Evolutionary conservation across 768 basidiomycete genomes (phyloP), one percentile per base, ranked within the genome.

Genomic region (Phylloporus rhodoxanthus): DNA sequence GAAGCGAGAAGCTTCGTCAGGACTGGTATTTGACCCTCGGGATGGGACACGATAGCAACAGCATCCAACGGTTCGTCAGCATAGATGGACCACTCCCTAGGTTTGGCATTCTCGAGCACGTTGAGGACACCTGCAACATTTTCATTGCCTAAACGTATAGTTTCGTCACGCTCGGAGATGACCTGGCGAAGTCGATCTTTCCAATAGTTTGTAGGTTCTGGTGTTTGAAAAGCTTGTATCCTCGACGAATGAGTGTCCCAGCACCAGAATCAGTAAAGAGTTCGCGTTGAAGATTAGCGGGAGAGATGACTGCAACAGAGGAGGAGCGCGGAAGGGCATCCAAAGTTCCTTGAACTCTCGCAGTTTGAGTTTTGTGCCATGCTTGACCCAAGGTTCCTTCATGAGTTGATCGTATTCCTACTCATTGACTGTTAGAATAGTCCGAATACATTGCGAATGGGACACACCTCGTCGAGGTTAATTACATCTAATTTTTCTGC

Each of bases 361-460:
- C 50, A 99, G 79, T 73, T 98, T 98, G 68, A 99, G 88, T 70
- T 99, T 99, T 56, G 95, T 98, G 53, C 95, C 96, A 66, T 84
- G 97, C 67, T 96, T 96, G 69, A 99, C 95, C 96, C 96, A 99
- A 6, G 93, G 80, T 70, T 98, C 88, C 63, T 93, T 94, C 93
- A 98, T 90, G 51, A 99, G 84, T 20, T 80, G 79, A 57, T 95
- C 90, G 70, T 95, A 98, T 73, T 99, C 96, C 87, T 92, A 61
- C 21, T 19, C 46, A 19, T 32, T 29, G 43, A 8, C 1, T 23
- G 13, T 39, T 53, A 34, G 45, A 41, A 30, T 29, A 29, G 10
- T 51, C 15, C 26, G 9, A 32, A 38, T 29, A 43, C 25, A 50
- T 38, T 11, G 2, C 2, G 8, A 37, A 43, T 2, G 10, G n/a